Evolutionary conservation across 2,329 filamentous ascomycete genomes (phyloP).

Genomic region (Endoconidiophora polonica): DNA sequence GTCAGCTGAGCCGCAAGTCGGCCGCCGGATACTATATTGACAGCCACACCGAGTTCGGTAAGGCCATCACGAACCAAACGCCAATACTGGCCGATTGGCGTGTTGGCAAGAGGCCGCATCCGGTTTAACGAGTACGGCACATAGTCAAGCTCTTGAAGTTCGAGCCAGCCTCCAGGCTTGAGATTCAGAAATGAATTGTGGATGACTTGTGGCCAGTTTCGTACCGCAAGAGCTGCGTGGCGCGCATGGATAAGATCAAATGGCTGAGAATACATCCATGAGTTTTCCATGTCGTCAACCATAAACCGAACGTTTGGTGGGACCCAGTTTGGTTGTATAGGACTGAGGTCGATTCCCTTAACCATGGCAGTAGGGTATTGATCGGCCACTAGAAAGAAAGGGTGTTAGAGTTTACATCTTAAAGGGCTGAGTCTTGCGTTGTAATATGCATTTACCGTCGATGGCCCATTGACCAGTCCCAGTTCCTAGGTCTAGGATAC

Average conservation of each 20-base stretch:
- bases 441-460: conserved; percentile 24
- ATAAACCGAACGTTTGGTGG: conserved; percentile 39
- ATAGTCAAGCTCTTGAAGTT: conserved; percentile 38
- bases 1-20: conserved; percentile 29
- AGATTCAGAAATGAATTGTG: conserved; percentile 29
- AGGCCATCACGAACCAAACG: conserved; percentile 28
- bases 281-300: conserved; percentile 40
- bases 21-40: conserved; percentile 26
- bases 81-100: conserved; percentile 30
- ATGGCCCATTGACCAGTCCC: conserved; percentile 45
- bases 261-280: conserved; percentile 36
- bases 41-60: conserved; percentile 28
- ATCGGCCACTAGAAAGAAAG: conserved; percentile 19
- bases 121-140: conserved; percentile 22
- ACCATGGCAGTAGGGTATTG: conserved; percentile 28
- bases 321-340: conserved; percentile 38
- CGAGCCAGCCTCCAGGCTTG: conserved; percentile 37
- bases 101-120: not conserved
- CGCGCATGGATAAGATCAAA: conserved; percentile 48
- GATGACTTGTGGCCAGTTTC: conserved; percentile 36
- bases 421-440: not conserved
- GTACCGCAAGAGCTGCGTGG: conserved; percentile 37
- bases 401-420: conserved; percentile 17
- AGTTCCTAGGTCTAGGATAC: conserved; percentile 40
- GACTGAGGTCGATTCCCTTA: conserved; percentile 39